Evolutionary conservation across 495 filamentous ascomycete genomes (phyloP).

Genomic region (Aspergillus saccharolyticus): DNA sequence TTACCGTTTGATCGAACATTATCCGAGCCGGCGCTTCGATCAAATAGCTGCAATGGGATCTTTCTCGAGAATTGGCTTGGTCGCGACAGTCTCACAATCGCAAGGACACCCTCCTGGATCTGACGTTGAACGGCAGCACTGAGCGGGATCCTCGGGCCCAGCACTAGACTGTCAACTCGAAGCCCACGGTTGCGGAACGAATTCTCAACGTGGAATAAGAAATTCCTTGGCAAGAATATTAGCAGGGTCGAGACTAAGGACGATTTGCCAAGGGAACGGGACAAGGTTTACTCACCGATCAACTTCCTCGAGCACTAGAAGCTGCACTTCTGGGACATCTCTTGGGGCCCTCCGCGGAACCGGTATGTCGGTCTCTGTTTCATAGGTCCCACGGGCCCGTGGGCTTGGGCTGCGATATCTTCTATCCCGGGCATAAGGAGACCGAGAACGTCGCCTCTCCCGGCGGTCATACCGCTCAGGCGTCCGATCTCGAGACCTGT

Average conservation of each 20-base stretch:
- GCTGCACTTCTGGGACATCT: conserved; percentile 87
- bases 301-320: conserved; percentile 75
- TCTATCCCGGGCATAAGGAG: conserved; percentile 53
- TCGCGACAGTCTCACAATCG: conserved; percentile 69
- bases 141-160: conserved; percentile 73
- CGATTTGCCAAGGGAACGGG: neutral
- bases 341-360: conserved; percentile 67
- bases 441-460: conserved; percentile 63
- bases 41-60: conserved; percentile 79
- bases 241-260: neutral
- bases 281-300: conserved; percentile 48
- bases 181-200: conserved; percentile 66
- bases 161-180: conserved; percentile 66
- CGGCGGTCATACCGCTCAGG: conserved; percentile 55
- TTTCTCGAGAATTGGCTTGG: conserved; percentile 62
- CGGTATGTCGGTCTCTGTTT: conserved; percentile 58
- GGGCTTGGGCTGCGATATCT: conserved; percentile 69
- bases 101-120: conserved; percentile 83
- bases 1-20: conserved; percentile 73
- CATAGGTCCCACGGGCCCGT: conserved; percentile 44
- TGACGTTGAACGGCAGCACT: conserved; percentile 75
- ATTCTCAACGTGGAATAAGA: conserved; percentile 74
- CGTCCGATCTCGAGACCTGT: conserved; percentile 54
- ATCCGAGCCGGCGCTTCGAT: conserved; percentile 62
- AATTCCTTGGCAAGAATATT: conserved; percentile 48